A percentile compares a stretch with the other conserved stretches of the same genome.
These are phyloP conservation scores for Leishmania martiniquensis DNA, from an alignment of 208 protist genomes.

Conservation along the genomic window DNA sequence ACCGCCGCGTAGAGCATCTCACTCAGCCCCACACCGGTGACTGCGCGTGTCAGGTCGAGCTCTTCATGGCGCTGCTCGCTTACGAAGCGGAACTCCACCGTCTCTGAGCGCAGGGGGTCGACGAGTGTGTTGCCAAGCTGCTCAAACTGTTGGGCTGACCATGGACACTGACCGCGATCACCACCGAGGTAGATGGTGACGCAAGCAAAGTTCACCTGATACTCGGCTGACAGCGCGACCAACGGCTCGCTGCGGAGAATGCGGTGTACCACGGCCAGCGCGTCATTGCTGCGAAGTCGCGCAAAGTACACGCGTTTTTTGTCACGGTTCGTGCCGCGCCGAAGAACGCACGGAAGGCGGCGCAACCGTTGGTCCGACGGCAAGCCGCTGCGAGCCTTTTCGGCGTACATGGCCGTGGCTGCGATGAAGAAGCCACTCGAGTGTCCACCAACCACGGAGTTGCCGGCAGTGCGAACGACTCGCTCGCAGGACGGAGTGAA, in stretches of 20 bases:
- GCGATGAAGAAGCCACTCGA: slow-evolving; percentile 3
- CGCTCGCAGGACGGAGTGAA: slow-evolving; percentile 12
- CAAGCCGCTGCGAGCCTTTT: slow-evolving; percentile 22
- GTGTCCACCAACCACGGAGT: neutral
- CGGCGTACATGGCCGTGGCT: slow-evolving; percentile 17
- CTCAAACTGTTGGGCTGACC: slow-evolving; percentile 33
- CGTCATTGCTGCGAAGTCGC: slow-evolving; percentile 62
- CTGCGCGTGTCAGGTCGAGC: slow-evolving; percentile 53
- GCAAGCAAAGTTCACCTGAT: slow-evolving; percentile 77
- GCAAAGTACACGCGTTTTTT: slow-evolving; percentile 81
- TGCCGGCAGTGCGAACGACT: neutral
- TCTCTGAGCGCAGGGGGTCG: slow-evolving; percentile 49
- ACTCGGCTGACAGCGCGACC: slow-evolving; percentile 51
- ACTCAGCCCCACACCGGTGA: slow-evolving; percentile 26
- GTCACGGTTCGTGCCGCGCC: slow-evolving; percentile 77
- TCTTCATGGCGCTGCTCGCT: slow-evolving; percentile 35
- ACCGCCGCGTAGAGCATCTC: slow-evolving; percentile 29
- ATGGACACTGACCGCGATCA: slow-evolving; percentile 29
- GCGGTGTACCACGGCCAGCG: slow-evolving; percentile 43
- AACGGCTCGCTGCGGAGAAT: slow-evolving; percentile 38
- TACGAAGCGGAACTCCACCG: slow-evolving; percentile 64
- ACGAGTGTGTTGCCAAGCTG: slow-evolving; percentile 35
- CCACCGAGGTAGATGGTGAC: slow-evolving; percentile 52
- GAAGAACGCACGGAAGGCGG: slow-evolving; percentile 66
- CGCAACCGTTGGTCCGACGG: slow-evolving; percentile 30